A percentile compares a stretch with the other conserved stretches of the same genome.
phyloP scores from a whole-genome alignment of 2,329 filamentous ascomycete species.

The Arthrobotrys pseudoclavata region DNA sequence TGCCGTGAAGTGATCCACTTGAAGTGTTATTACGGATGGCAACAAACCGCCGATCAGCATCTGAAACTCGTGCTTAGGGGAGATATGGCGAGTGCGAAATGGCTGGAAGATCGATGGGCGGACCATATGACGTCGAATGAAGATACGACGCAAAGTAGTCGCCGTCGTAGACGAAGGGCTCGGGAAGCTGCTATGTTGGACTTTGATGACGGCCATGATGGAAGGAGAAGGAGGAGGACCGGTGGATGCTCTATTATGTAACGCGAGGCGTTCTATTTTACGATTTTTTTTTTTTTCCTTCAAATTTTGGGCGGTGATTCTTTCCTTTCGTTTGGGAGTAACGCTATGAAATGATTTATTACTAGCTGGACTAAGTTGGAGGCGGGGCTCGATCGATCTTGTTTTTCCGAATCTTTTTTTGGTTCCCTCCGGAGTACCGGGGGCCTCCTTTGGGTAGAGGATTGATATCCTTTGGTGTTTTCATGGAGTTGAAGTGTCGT shows the following conservation, averaged over 20 bases:
- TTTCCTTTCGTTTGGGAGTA: constrained; percentile 9
- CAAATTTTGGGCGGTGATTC: neutral
- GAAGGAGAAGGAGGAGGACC: constrained; percentile 38
- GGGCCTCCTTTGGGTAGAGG: too few relatives aligned
- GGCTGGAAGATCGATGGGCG: constrained; percentile 91
- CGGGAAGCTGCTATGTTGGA: constrained; percentile 85
- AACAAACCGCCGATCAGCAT: constrained; percentile 94
- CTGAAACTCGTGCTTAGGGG: constrained; percentile 85
- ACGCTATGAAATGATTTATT: constrained; percentile 8
- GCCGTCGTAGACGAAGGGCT: constrained; percentile 79
- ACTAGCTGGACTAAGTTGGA: constrained; percentile 39
- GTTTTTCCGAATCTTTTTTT: neutral
- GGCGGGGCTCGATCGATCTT: constrained; percentile 11
- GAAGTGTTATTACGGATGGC: constrained; percentile 96
- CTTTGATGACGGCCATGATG: constrained; percentile 73
- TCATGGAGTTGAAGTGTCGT: constrained; percentile 25
- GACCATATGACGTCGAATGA: constrained; percentile 94
- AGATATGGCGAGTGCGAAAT: constrained; percentile 73
- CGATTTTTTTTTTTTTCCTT: constrained; percentile 15
- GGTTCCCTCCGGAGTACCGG: constrained; percentile 19
- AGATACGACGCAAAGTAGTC: constrained; percentile 77
- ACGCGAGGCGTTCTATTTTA: constrained; percentile 7
- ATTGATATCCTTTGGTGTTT: constrained; percentile 19
- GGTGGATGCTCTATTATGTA: constrained; percentile 58
- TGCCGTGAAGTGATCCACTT: constrained; percentile 86